These are phyloP conservation scores for Orbilia javanica DNA, from an alignment of 2,329 filamentous ascomycete species.

Conservation along the genomic window DNA sequence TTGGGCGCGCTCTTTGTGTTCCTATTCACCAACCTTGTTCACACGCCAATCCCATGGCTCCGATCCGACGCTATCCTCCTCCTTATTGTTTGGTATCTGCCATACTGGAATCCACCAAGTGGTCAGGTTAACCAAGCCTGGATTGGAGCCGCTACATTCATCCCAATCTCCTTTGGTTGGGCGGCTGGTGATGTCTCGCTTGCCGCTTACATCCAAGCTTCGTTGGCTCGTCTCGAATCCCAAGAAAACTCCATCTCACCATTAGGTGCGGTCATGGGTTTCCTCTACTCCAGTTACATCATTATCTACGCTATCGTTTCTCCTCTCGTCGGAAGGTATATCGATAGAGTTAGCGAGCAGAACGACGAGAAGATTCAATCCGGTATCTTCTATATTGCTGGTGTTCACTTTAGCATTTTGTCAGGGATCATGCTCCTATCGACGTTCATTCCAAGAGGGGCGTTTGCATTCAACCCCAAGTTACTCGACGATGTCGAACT, in stretches of 20 bases:
- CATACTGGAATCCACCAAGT: conserved; percentile 47
- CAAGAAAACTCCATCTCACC: conserved; percentile 68
- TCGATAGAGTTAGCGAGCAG: conserved; percentile 65
- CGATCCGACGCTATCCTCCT: conserved; percentile 68
- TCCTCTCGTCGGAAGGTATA: conserved; percentile 67
- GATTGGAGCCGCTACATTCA: conserved; percentile 67
- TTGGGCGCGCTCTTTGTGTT: conserved; percentile 69
- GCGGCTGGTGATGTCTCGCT: conserved; percentile 70
- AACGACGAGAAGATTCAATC: conserved; percentile 65
- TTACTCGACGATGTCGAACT: conserved; percentile 66
- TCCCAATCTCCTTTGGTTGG: conserved; percentile 69
- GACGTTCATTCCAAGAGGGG: conserved; percentile 68
- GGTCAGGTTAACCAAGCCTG: conserved; percentile 67
- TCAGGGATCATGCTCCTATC: conserved; percentile 66
- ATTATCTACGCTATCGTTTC: conserved; percentile 67
- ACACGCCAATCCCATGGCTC: conserved; percentile 70
- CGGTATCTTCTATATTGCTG: conserved; percentile 67
- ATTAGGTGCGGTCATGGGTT: conserved; percentile 70
- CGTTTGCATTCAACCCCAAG: conserved; percentile 67
- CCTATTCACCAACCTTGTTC: conserved; percentile 68
- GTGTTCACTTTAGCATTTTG: conserved; percentile 69
- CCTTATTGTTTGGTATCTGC: conserved; percentile 64
- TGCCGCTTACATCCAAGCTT: conserved; percentile 69
- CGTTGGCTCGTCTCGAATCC: conserved; percentile 67
- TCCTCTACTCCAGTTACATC: conserved; percentile 69